These are phyloP conservation scores for Plasmodium fragile DNA, from an alignment of 169 alveolate genomes.

Conservation along the genomic window DNA sequence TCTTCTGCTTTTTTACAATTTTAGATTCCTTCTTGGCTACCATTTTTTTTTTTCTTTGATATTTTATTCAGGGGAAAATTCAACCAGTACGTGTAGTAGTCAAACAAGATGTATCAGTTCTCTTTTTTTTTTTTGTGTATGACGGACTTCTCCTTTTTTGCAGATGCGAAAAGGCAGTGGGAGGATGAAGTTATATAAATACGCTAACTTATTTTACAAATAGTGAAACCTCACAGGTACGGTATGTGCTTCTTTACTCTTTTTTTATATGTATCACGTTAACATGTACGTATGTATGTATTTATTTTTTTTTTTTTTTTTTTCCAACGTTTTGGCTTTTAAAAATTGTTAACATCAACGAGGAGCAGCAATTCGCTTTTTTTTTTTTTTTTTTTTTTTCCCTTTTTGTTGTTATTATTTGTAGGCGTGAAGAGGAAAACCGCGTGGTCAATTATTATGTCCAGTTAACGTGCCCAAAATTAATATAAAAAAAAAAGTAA, in stretches of 20 bases:
- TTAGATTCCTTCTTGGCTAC: conserved; percentile 55
- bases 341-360: neutral
- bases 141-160: neutral
- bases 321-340: neutral
- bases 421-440: neutral
- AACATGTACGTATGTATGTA: neutral
- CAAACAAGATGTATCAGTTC: no score
- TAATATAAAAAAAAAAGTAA: neutral
- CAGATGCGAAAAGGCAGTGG: neutral
- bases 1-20: conserved; percentile 29
- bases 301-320: neutral
- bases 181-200: neutral
- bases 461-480: neutral
- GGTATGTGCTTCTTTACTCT: neutral
- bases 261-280: neutral
- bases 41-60: conserved; percentile 15
- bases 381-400: neutral
- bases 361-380: neutral
- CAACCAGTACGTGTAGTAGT: neutral
- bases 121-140: neutral
- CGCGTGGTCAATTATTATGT: neutral
- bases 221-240: neutral
- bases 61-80: neutral
- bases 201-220: neutral
- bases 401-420: neutral